A percentile compares a stretch with the other conserved stretches of the same genome.
Conservation (phyloP, 352 stramenopile genomes). For the Phytophthora melonis region DNA sequence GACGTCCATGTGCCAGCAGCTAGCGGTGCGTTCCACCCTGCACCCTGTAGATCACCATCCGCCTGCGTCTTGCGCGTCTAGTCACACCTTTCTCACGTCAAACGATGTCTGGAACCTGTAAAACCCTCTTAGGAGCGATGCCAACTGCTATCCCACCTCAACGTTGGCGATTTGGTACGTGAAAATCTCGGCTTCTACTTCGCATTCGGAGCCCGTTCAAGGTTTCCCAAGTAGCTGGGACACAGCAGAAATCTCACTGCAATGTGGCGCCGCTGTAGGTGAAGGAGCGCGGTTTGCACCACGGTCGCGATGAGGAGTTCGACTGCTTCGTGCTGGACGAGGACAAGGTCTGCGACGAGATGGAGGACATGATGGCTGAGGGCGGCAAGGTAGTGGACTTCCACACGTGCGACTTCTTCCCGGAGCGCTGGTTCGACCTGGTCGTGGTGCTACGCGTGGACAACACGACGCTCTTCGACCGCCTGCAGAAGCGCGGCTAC, state of each 20-base stretch:
- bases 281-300: constrained; percentile 82
- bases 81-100: constrained; percentile 12
- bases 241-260: constrained; percentile 14
- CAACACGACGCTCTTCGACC: constrained; percentile 94
- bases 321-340: constrained; percentile 98
- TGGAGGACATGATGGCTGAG: constrained; percentile 93
- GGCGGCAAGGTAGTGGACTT: constrained; percentile 96
- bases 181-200: constrained; percentile 14
- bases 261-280: constrained; percentile 41
- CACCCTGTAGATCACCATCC: background rate
- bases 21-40: constrained; percentile 68
- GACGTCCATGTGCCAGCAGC: constrained; percentile 93
- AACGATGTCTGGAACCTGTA: constrained; percentile 16
- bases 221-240: background rate
- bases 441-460: constrained; percentile 92
- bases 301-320: constrained; percentile 93
- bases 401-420: constrained; percentile 98
- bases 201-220: constrained; percentile 3
- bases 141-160: constrained; percentile 91
- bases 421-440: constrained; percentile 97
- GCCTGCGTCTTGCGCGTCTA: constrained; percentile 14
- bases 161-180: constrained; percentile 93
- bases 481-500: constrained; percentile 92
- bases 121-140: constrained; percentile 67
- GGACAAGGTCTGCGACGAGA: constrained; percentile 96